Base-by-base conservation (phyloP, 768 basidiomycete genomes). In the Mycena pura region DNA sequence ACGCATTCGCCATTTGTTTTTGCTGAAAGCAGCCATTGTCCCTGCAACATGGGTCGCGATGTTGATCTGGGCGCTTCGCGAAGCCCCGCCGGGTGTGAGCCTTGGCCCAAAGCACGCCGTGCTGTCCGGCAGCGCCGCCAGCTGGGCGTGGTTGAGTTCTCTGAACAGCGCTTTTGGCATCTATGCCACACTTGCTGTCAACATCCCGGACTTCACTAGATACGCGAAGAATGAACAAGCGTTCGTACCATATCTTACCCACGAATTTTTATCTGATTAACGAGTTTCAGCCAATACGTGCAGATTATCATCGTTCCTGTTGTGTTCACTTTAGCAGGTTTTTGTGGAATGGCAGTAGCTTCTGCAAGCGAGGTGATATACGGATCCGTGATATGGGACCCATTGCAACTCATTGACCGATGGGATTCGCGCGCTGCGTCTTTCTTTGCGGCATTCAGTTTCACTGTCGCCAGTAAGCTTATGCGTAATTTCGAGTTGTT, bases 191-290 rank as follows among this genome's bases (percentile, higher is more conserved):
- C 76, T 91, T 14, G 82, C 88, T 0, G 87, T 91, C 64, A 93
- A 93, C 68, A 92, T 93, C 58, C 89, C 93, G 2, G 94, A 96
- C 74, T 93, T 96, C 69, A 93, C 93, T 22, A 84, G 93, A 68
- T 94, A 95, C 73, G 90, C 92, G 0, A 88, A 84, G 68, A 82
- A 80, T 60, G 84, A 86, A 73, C 64, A 81, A 74, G 82, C 84
- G 88, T 89, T 68, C 68, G 85, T 73, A 31, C 24, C 34, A 21
- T 21, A 24, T 19, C 45, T n/a, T 17, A 11, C 10, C 21, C 29
- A 17, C 48, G 31, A 41, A 38, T 11, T 17, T 31, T 56, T 19
- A 31, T 24, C 29, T 65, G 14, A 50, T 32, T 48, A 24, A 69
- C 27, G 25, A 27, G 22, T 55, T 41, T 27, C 62, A 89, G 89